Evolutionary conservation across 371 early-diverging fungal species (phyloP).

Genomic region (Actinomortierella wolfii): DNA sequence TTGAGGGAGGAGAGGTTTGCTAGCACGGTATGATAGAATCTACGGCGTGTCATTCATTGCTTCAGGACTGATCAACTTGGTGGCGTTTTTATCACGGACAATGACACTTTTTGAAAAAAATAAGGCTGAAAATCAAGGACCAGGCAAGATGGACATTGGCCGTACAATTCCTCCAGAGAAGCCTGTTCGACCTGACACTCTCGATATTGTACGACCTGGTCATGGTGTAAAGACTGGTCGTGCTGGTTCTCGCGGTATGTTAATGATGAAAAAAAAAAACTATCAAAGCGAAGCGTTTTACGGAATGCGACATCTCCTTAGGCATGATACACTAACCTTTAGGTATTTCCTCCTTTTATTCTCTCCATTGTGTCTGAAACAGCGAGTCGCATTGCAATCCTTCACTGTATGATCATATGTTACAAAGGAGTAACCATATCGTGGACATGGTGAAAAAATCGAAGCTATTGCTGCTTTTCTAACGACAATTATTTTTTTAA

Average conservation of each 20-base stretch:
- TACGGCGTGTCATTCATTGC: neutral
- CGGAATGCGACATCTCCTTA: neutral
- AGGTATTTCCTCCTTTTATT: neutral
- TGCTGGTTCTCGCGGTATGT: constrained; percentile 45
- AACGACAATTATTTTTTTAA: neutral
- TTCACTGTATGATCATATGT: constrained; percentile 42
- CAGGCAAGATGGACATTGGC: constrained; percentile 33
- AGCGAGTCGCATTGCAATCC: constrained; percentile 54
- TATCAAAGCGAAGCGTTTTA: constrained; percentile 10
- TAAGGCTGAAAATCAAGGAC: neutral
- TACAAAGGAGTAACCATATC: neutral
- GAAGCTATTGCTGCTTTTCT: neutral
- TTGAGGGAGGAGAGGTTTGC: too few species aligned
- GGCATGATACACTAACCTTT: too few species aligned
- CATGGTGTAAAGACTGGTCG: constrained; percentile 48
- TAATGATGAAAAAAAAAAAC: too few species aligned
- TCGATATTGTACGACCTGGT: constrained; percentile 49
- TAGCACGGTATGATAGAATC: too few species aligned
- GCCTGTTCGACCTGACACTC: constrained; percentile 48
- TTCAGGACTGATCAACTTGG: neutral
- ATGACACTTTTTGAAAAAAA: neutral
- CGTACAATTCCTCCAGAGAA: constrained; percentile 48
- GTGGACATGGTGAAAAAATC: neutral
- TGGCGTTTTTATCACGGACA: neutral
- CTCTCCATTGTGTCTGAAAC: neutral